These are phyloP conservation scores for Talaromyces wortmannii DNA, from an alignment of 495 filamentous ascomycete species.

Conservation along the genomic window DNA sequence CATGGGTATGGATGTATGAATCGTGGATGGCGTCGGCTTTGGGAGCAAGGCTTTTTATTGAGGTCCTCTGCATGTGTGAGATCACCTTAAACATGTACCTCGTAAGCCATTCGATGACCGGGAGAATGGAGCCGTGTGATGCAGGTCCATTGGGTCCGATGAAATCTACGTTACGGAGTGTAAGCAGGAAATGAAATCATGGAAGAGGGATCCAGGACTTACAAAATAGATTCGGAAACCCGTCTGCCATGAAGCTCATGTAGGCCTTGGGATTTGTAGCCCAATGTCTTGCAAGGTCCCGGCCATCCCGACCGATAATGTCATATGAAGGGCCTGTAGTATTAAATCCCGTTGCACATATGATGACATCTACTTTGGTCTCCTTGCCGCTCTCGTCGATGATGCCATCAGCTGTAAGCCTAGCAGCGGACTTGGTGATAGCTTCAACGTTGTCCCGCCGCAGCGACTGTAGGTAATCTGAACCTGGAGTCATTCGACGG, in stretches of 20 bases:
- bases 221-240: conserved; percentile 58
- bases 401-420: conserved; percentile 37
- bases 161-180: conserved; percentile 24
- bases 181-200: not conserved
- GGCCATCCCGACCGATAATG: conserved; percentile 37
- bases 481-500: conserved; percentile 39
- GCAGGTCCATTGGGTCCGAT: conserved; percentile 38
- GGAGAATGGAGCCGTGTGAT: conserved; percentile 17
- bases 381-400: conserved; percentile 39
- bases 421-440: conserved; percentile 28
- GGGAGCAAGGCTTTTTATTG: conserved; percentile 14
- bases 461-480: conserved; percentile 41
- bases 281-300: conserved; percentile 41
- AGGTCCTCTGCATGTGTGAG: conserved; percentile 21
- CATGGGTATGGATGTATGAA: conserved; percentile 23
- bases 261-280: conserved; percentile 46
- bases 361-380: conserved; percentile 29
- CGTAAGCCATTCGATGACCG: conserved; percentile 24
- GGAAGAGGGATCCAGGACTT: too few relatives aligned
- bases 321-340: conserved; percentile 43
- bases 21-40: conserved; percentile 20
- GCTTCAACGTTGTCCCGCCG: conserved; percentile 37
- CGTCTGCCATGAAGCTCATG: conserved; percentile 52
- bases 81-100: conserved; percentile 32
- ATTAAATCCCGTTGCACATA: conserved; percentile 51